Evolutionary conservation across 2,329 filamentous ascomycete genomes (phyloP), one percentile per base, ranked within the genome.

Genomic region (Aspergillus neotritici): DNA sequence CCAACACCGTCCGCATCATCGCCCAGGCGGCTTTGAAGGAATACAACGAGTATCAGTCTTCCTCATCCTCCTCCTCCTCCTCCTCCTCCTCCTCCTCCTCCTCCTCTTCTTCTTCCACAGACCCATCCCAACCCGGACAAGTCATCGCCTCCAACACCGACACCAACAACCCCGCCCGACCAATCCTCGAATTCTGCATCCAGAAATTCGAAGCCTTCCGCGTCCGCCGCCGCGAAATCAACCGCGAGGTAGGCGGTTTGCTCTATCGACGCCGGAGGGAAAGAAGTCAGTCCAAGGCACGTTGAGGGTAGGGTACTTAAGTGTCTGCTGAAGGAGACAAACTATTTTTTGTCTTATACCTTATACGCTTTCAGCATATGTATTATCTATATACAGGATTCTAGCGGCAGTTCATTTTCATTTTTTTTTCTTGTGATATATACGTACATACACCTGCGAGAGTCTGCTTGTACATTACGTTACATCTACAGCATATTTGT

Each of bases 1-100:
- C 64, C 10, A 62, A 57, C 33, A 65, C 64, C 9, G 52, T 68
- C 40, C 58, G 65, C 31, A 63, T 68, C 28, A 63, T 70, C 40
- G 55, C 61, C 1, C 60, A 60, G 44, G 56, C 53, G 9, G 67
- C 66, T 3, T 46, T 61, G 25, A 49, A 49, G 17, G 64, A 69
- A 40, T 57, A 57, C 15, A 17, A 44, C 7, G 39, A 36, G 14
- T 37, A 17, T 11, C 31, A 46, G 21, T 31, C 45, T 34, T 10
- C 13, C 21, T 30, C 17, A 4, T 4, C 21, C 21, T 25, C 21
- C 21, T 9, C 21, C 3, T 25, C 17, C 34, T 34, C 43, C 29
- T 30, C 40, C 4, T 28, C 36, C 6, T 33, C 37, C 7, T 4
- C 21, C 21, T 25, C 21, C 21, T 9, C 21, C 3, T 25, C 17